Evolutionary conservation across 371 early-diverging fungal species (phyloP).

Genomic region (Mucor irregularis): DNA sequence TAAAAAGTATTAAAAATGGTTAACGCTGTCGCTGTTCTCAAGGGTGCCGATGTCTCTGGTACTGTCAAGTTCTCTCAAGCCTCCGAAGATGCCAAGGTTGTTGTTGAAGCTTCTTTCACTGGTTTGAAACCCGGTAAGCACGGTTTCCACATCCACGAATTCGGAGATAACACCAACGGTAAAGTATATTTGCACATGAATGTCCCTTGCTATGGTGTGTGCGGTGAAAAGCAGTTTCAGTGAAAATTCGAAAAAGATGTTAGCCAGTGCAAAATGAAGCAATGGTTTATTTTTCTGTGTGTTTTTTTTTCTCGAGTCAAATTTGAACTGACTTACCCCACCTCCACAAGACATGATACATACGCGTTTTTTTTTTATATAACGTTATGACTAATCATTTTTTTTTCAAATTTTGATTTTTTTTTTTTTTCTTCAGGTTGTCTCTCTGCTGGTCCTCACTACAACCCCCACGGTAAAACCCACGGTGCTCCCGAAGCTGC

Average conservation of each 20-base stretch:
- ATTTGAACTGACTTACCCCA: background rate
- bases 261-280: no score
- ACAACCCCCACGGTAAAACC: constrained; percentile 77
- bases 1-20: constrained; percentile 47
- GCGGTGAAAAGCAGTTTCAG: no score
- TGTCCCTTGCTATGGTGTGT: no score
- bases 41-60: constrained; percentile 64
- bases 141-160: constrained; percentile 92
- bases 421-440: constrained; percentile 49
- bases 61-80: constrained; percentile 78
- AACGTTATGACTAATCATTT: background rate
- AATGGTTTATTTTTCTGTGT: no score
- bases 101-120: constrained; percentile 64
- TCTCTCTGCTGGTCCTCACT: constrained; percentile 84
- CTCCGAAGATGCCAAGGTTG: constrained; percentile 58
- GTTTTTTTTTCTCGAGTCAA: no score
- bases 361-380: background rate
- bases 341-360: background rate
- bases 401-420: background rate
- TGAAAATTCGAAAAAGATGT: no score
- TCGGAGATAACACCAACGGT: constrained; percentile 84
- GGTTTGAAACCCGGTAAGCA: constrained; percentile 81
- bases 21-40: constrained; percentile 82
- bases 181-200: constrained; percentile 5
- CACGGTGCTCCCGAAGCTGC: constrained; percentile 81